These are phyloP conservation scores for Tolypocladium sp. DNA, from an alignment of 2,329 filamentous ascomycete species.

Conservation along the genomic window DNA sequence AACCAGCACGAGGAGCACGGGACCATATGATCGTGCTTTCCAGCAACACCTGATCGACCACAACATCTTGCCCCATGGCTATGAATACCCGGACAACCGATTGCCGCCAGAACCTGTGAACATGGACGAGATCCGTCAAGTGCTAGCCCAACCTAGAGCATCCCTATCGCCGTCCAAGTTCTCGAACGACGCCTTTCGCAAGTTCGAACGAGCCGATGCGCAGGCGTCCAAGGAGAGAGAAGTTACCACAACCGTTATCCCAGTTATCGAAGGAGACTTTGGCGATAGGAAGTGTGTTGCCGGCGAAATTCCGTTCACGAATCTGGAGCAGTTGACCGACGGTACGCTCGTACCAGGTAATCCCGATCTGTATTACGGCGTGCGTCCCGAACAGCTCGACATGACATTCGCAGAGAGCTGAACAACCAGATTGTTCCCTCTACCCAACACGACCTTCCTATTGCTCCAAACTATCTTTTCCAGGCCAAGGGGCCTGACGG, in stretches of 20 bases:
- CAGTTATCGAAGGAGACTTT: constrained; percentile 18
- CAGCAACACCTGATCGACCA: constrained; percentile 11
- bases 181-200: constrained; percentile 17
- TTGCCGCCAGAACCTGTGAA: constrained; percentile 8
- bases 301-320: constrained; percentile 24
- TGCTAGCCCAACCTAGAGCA: constrained; percentile 3
- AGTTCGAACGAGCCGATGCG: constrained; percentile 18
- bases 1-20: constrained; percentile 6
- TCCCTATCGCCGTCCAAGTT: constrained; percentile 28
- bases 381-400: constrained; percentile 18
- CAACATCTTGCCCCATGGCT: constrained; percentile 6
- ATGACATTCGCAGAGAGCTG: constrained; percentile 14
- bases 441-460: constrained; percentile 16
- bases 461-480: constrained; percentile 28
- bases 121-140: constrained; percentile 9
- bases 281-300: constrained; percentile 12
- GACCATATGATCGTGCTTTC: constrained; percentile 11
- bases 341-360: constrained; percentile 18
- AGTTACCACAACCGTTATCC: constrained; percentile 19
- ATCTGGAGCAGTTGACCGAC: constrained; percentile 25
- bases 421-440: constrained; percentile 20
- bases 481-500: constrained; percentile 24
- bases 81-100: constrained; percentile 8
- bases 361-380: constrained; percentile 25
- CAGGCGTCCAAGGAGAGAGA: constrained; percentile 22